Evolutionary conservation across 2,329 filamentous ascomycete species (phyloP), one percentile per base, ranked within the genome.

Genomic region (Talaromyces amestolkiae): DNA sequence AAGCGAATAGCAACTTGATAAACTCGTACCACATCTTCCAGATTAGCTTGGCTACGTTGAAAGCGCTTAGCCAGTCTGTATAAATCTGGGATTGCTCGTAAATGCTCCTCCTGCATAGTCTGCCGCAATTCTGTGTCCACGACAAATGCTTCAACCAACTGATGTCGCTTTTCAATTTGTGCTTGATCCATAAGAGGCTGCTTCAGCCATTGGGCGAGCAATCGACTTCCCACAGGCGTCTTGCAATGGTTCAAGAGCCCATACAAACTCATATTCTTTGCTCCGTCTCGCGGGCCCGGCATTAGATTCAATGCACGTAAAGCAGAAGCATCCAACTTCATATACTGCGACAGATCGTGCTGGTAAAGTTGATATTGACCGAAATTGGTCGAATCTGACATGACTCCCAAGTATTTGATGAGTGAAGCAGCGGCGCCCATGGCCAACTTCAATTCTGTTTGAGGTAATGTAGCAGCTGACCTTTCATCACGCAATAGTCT

Each of bases 341-440:
- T 99, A 77, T 92, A 99, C 73, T 99, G 93, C 1, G 93, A 90
- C 53, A 99, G 81, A 74, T 99, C 95, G 77, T 99, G 95, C 78
- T 99, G 95, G 74, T 98, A 99, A 17, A 99, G 86, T 76, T 94
- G 92, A 74, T 96, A 99, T 75, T 99, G 94, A 3, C 96, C 95
- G 77, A 97, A 98, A 78, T 99, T 99, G 64, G 91, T 92, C 1
- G 91, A 83, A 75, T 99, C 95, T 35, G 95, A 91, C 79, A 99
- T 86, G 41, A 96, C 89, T 41, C 91, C 90, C 3, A 99, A 86
- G 71, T 99, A 99, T 76, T 94, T 96, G 81, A 99, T 97, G 71
- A 99, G 81, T 8, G 94, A 92, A 6, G 95, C 90, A 0, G 95
- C 93, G 35, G 95, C 92, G 15, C 93, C 93, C 93, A 99, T 98